Conservation (phyloP, 768 basidiomycete genomes). For the Pleurotus djamor region DNA sequence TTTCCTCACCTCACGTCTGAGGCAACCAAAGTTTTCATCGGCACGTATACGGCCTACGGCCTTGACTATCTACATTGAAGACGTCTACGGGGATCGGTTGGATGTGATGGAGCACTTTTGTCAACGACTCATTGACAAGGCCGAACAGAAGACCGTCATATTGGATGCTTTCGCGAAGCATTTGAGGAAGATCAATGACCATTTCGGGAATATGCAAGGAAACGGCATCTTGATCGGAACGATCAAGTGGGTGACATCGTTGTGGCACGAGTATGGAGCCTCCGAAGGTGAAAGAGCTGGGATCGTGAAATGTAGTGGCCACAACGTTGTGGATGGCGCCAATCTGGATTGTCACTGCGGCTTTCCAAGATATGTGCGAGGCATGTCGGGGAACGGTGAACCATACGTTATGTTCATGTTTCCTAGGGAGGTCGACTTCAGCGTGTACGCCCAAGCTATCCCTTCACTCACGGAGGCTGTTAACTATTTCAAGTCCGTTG, state of each 20-base stretch:
- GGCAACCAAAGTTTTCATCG: background rate
- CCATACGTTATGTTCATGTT: constrained; percentile 2
- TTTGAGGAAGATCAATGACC: background rate
- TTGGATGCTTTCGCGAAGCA: background rate
- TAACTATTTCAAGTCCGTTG: background rate
- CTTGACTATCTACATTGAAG: constrained; percentile 10
- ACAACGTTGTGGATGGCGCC: background rate
- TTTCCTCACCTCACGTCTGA: background rate
- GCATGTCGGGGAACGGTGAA: background rate
- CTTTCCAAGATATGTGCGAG: background rate
- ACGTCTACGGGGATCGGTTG: background rate
- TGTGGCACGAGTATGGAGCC: background rate
- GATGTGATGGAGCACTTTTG: background rate
- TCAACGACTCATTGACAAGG: too few relatives aligned
- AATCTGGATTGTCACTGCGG: background rate
- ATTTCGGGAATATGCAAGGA: background rate
- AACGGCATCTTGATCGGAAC: background rate
- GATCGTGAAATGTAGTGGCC: background rate
- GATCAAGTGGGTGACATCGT: background rate
- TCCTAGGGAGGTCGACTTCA: background rate
- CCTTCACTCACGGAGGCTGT: background rate
- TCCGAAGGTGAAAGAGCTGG: background rate
- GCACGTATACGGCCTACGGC: background rate
- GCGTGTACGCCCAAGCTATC: background rate
- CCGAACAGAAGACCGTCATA: background rate